phyloP scores from a whole-genome alignment of 2,329 filamentous ascomycete species.

The Aspergillus sp. region DNA sequence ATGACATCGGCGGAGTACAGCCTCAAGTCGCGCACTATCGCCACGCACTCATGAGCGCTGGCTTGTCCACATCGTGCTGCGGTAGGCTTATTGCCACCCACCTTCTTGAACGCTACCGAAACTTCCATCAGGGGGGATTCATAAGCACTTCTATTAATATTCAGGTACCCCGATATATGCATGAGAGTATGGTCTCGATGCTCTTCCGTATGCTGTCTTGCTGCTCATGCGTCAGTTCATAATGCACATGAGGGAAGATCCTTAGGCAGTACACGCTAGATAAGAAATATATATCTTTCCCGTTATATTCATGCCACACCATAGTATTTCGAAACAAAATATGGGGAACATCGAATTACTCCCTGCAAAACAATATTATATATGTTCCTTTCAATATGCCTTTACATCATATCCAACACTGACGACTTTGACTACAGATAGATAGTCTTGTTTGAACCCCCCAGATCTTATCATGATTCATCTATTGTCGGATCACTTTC shows the following conservation, averaged over 20 bases:
- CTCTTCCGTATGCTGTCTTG: too few relatives aligned
- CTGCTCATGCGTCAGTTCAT: too few relatives aligned
- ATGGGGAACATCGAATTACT: too few relatives aligned
- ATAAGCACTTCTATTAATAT: not conserved
- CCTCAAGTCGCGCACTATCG: not conserved
- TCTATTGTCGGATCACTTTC: not conserved
- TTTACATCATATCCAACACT: not conserved
- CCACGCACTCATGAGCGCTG: slow-evolving; percentile 5
- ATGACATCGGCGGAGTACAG: not conserved
- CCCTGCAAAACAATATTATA: too few relatives aligned
- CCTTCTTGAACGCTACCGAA: not conserved
- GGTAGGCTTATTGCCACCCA: slow-evolving; percentile 2
- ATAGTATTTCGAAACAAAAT: too few relatives aligned
- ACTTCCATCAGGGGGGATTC: not conserved
- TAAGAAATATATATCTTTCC: too few relatives aligned
- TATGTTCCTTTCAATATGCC: too few relatives aligned
- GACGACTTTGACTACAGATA: not conserved
- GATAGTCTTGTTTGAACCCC: too few relatives aligned
- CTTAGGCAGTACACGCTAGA: too few relatives aligned
- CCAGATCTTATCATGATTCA: not conserved
- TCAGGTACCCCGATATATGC: not conserved
- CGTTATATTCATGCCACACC: too few relatives aligned
- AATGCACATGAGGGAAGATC: too few relatives aligned
- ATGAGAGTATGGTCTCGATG: too few relatives aligned
- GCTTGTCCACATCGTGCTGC: not conserved